Evolutionary conservation across 352 stramenopile species (phyloP), one percentile per base, ranked within the genome.

Genomic region (Globisporangium echinulatum): DNA sequence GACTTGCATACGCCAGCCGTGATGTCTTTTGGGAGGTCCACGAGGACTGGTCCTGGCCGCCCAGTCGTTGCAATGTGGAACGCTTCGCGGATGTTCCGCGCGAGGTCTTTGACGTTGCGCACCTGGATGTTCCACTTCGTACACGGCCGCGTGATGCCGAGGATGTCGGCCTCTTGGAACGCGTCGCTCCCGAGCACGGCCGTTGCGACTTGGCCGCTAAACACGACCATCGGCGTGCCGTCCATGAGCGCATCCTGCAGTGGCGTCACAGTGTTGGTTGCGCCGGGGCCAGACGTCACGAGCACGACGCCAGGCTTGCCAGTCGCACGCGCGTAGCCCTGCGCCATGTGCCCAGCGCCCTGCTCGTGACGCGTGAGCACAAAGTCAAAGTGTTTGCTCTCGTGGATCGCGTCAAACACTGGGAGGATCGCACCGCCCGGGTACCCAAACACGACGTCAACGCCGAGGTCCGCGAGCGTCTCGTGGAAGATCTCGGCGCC

Each of bases 81-180:
- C 10, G 95, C 95, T 64, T 98, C 96, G 59, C 96, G 93, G 72
- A 98, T 96, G 62, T 92, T 94, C 53, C 96, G 87, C 8, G 95
- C 93, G 58, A 98, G 71, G 67, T 98, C 95, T 49, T 96, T 96
- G 25, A 97, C 90, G 70, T 90, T 89, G 57, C 96, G 97, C 68
- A 98, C 96, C 69, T 98, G 92, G 64, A 98, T 94, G 64, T 97
- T 98, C 92, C 92, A 98, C 84, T 98, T 98, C 62, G 94, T 98
- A 66, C 89, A 97, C 33, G 92, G 92, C 17, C 77, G 85, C 44
- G 67, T 97, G 76, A 91, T 94, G 47, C 85, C 85, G 55, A 94
- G 56, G 40, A 94, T 77, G 60, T 94, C 85, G 33, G 85, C 84
- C 52, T 90, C 88, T 66, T 98, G 94, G 72, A 98, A 98, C 38